These are phyloP conservation scores for Neurospora cerealis DNA, from an alignment of 495 filamentous ascomycete genomes.

Conservation along the genomic window DNA sequence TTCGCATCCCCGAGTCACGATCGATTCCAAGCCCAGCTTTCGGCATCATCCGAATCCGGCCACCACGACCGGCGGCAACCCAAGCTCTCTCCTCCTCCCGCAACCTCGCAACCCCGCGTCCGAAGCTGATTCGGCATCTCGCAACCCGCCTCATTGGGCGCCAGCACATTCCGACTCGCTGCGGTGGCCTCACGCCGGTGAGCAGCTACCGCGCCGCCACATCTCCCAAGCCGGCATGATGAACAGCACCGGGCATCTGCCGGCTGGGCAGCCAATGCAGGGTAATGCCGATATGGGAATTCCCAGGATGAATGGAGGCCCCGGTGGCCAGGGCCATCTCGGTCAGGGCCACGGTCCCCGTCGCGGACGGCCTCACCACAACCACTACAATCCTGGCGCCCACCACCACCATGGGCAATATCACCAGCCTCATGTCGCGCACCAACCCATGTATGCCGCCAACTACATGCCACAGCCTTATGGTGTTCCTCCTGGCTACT, in stretches of 20 bases:
- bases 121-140: neutral
- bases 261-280: conserved; percentile 50
- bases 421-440: conserved; percentile 20
- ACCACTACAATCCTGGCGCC: conserved; percentile 26
- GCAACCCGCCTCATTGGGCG: neutral
- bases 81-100: neutral
- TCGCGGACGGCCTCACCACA: conserved; percentile 27
- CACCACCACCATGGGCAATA: conserved; percentile 23
- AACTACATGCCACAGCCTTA: conserved; percentile 25
- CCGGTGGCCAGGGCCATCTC: conserved; percentile 13
- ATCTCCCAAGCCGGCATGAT: conserved; percentile 49
- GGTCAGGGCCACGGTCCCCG: conserved; percentile 1
- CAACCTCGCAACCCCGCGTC: neutral
- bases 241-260: conserved; percentile 50
- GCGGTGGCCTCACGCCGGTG: conserved; percentile 35
- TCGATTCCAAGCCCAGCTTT: neutral
- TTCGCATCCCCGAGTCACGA: neutral
- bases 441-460: conserved; percentile 29
- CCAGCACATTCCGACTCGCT: conserved; percentile 7
- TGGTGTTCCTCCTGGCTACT: conserved; percentile 20
- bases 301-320: conserved; percentile 13
- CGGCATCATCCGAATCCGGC: neutral
- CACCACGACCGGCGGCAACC: neutral
- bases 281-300: conserved; percentile 33
- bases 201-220: conserved; percentile 36